These are phyloP conservation scores for Corymbia maculata DNA, from an alignment of 345 rosid species.

Conservation along the genomic window DNA sequence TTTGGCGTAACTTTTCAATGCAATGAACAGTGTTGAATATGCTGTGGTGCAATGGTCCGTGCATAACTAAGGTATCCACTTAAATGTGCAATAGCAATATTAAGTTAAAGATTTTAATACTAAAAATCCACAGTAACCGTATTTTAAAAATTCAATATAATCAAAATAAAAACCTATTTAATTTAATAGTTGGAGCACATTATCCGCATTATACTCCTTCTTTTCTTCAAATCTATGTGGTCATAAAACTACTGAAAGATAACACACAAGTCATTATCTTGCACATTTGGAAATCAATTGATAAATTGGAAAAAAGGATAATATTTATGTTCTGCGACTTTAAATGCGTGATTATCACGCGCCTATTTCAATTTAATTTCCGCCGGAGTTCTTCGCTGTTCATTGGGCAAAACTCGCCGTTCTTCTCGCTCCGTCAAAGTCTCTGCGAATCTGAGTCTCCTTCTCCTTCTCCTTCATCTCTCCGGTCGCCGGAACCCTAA, in stretches of 20 bases:
- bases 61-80: not conserved
- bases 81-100: not conserved
- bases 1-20: no score
- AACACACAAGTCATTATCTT: not conserved
- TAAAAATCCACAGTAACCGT: not conserved
- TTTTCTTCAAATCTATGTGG: not conserved
- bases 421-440: not conserved
- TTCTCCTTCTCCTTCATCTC: not conserved
- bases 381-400: not conserved
- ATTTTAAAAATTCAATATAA: not conserved
- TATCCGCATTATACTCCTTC: not conserved
- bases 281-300: not conserved
- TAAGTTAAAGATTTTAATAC: not conserved
- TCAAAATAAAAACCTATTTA: not conserved
- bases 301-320: not conserved
- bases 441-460: not conserved
- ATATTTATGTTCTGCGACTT: not conserved
- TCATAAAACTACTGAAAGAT: not conserved
- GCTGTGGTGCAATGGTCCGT: fast-evolving
- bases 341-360: not conserved
- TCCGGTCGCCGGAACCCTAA: not conserved
- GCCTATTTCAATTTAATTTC: not conserved
- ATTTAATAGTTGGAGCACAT: not conserved
- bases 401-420: not conserved
- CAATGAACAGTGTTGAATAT: no score